A percentile compares a stretch with the other conserved stretches of the same genome.
Conservation (phyloP, 306 rosid genomes). For the Cucurbita maxima region DNA sequence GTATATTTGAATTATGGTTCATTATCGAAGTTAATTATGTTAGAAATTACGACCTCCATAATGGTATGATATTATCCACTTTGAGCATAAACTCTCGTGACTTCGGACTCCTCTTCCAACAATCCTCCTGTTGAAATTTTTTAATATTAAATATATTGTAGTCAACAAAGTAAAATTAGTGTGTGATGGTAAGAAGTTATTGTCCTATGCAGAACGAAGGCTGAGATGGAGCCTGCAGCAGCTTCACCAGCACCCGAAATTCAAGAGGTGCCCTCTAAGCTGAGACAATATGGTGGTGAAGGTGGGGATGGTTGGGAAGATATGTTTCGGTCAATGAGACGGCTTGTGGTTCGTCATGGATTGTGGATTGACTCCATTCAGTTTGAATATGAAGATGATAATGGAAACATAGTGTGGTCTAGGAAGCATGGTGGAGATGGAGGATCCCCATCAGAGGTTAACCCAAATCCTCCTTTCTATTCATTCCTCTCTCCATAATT, state of each 20-base stretch:
- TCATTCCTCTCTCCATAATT: neutral
- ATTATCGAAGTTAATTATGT: too few relatives aligned
- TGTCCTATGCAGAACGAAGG: neutral
- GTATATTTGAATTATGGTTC: too few relatives aligned
- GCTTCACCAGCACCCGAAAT: neutral
- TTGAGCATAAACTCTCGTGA: too few relatives aligned
- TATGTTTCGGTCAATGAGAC: neutral
- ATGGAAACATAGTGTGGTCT: neutral
- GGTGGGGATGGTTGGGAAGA: neutral
- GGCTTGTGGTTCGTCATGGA: neutral
- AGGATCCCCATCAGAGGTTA: conserved; percentile 1
- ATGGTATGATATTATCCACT: too few relatives aligned
- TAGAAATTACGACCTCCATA: too few relatives aligned
- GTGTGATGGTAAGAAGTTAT: neutral
- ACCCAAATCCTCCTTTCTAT: neutral
- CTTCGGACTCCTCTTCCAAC: too few relatives aligned
- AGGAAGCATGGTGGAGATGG: neutral
- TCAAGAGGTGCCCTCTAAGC: neutral
- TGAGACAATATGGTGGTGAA: neutral
- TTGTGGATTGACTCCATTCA: neutral
- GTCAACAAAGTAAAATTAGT: neutral
- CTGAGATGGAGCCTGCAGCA: neutral
- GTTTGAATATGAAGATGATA: neutral
- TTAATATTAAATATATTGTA: neutral
- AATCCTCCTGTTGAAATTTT: too few relatives aligned